A percentile compares a stretch with the other conserved stretches of the same genome.
These are phyloP conservation scores for Petunia hybrid DNA, from an alignment of 305 asterid genomes.

Conservation along the genomic window DNA sequence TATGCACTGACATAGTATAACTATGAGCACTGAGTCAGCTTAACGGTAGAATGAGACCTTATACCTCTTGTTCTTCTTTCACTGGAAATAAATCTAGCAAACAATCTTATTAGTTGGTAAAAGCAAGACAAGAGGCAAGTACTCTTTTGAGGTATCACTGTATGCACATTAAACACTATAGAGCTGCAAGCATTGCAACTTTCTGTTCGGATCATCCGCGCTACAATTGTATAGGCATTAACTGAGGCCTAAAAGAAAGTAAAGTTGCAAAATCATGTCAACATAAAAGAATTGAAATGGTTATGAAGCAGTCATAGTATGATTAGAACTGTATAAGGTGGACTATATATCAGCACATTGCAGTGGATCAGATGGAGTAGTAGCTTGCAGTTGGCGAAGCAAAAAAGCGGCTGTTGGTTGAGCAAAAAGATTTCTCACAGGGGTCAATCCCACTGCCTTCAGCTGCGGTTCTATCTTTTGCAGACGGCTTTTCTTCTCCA, in stretches of 20 bases:
- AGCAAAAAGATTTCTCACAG: slow-evolving; percentile 61
- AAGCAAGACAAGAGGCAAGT: not conserved
- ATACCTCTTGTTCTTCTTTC: slow-evolving; percentile 3
- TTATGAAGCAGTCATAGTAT: slow-evolving; percentile 7
- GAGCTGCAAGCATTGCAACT: slow-evolving; percentile 8
- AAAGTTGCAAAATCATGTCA: not conserved
- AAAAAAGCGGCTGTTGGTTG: slow-evolving; percentile 57
- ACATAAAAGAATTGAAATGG: slow-evolving; percentile 10
- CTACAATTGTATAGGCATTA: not conserved
- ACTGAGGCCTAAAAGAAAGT: not conserved
- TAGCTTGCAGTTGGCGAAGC: slow-evolving; percentile 81
- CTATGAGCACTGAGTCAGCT: not conserved
- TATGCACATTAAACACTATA: not conserved
- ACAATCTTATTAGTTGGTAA: not conserved
- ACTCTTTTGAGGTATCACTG: slow-evolving; percentile 13
- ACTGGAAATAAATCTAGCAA: not conserved
- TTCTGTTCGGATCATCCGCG: not conserved
- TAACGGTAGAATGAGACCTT: not conserved
- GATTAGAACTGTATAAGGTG: not conserved
- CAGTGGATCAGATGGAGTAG: slow-evolving; percentile 54
- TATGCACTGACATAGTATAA: not conserved
- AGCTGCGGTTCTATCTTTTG: slow-evolving; percentile 27
- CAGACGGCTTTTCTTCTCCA: slow-evolving; percentile 26
- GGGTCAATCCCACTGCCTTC: slow-evolving; percentile 54
- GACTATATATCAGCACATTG: not conserved